Conservation (phyloP, 1,284 basidiomycete genomes). For the Takashimella koratensis region DNA sequence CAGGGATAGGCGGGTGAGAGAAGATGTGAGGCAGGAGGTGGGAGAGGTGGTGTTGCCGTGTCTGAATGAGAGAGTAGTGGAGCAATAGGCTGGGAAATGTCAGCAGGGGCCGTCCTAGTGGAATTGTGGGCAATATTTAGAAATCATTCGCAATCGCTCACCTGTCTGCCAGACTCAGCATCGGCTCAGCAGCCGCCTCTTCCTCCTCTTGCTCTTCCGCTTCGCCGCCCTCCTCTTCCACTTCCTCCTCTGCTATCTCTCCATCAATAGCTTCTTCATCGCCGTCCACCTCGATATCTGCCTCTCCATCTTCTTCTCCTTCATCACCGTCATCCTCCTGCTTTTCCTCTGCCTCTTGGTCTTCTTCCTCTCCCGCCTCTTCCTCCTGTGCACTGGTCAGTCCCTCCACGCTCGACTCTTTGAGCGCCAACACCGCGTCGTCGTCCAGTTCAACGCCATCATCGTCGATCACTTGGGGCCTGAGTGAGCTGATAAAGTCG, state of each 20-base stretch:
- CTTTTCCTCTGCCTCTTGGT: not conserved
- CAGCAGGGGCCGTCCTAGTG: not conserved
- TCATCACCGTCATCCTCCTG: slow-evolving; percentile 4
- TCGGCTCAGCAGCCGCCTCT: slow-evolving; percentile 15
- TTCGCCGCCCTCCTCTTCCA: slow-evolving; percentile 5
- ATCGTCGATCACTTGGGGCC: slow-evolving; percentile 34
- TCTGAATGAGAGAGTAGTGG: slow-evolving; percentile 37
- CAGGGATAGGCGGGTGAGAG: slow-evolving; percentile 40
- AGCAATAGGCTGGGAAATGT: slow-evolving; percentile 29
- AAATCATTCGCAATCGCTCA: slow-evolving; percentile 8
- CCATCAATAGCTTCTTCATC: slow-evolving; percentile 16
- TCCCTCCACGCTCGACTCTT: slow-evolving; percentile 17
- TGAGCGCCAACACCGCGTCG: slow-evolving; percentile 38
- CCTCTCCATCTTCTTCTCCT: slow-evolving; percentile 4
- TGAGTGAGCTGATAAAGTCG: slow-evolving; percentile 23
- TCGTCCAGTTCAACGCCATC: slow-evolving; percentile 34
- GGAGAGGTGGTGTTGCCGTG: slow-evolving; percentile 35
- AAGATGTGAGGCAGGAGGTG: slow-evolving; percentile 44
- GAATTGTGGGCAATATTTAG: not conserved
- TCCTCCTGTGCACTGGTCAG: slow-evolving; percentile 1
- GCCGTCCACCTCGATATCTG: slow-evolving; percentile 11
- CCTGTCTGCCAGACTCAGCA: slow-evolving; percentile 36
- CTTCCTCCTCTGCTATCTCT: slow-evolving; percentile 7
- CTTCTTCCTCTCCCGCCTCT: slow-evolving; percentile 1
- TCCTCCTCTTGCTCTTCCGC: slow-evolving; percentile 5